Conservation (phyloP, 2,329 filamentous ascomycete species). For the Trichoderma simmonsii region DNA sequence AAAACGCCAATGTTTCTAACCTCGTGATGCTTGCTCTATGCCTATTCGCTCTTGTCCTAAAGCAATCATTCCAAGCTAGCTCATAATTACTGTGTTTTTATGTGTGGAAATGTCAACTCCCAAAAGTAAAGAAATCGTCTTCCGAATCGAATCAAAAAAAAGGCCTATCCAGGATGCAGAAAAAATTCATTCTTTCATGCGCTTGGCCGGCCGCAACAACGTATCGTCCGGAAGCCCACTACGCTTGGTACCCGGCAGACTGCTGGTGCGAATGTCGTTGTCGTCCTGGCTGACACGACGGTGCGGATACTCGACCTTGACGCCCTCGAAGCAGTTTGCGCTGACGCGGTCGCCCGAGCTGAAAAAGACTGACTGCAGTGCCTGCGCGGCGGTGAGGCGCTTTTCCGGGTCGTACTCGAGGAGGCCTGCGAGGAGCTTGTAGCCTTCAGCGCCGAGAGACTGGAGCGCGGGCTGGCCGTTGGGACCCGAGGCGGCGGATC, state of each 20-base stretch:
- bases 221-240: slow-evolving; percentile 80
- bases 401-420: slow-evolving; percentile 92
- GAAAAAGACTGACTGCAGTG: slow-evolving; percentile 90
- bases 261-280: slow-evolving; percentile 89
- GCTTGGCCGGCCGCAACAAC: slow-evolving; percentile 60
- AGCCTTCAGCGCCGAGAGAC: slow-evolving; percentile 71
- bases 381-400: slow-evolving; percentile 80
- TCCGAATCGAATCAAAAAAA: neutral
- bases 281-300: slow-evolving; percentile 90
- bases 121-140: neutral
- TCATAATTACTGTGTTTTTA: neutral
- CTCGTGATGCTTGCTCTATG: neutral
- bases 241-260: slow-evolving; percentile 85
- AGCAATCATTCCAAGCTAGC: neutral
- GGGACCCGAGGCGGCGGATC: slow-evolving; percentile 9
- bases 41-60: neutral
- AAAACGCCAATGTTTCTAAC: neutral
- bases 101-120: neutral
- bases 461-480: slow-evolving; percentile 42
- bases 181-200: slow-evolving; percentile 52
- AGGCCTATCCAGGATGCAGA: neutral
- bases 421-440: slow-evolving; percentile 74
- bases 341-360: slow-evolving; percentile 68
- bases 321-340: slow-evolving; percentile 85
- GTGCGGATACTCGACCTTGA: slow-evolving; percentile 84